Evolutionary conservation across 2,329 filamentous ascomycete species (phyloP).

Genomic region (Penicillium olsonii): DNA sequence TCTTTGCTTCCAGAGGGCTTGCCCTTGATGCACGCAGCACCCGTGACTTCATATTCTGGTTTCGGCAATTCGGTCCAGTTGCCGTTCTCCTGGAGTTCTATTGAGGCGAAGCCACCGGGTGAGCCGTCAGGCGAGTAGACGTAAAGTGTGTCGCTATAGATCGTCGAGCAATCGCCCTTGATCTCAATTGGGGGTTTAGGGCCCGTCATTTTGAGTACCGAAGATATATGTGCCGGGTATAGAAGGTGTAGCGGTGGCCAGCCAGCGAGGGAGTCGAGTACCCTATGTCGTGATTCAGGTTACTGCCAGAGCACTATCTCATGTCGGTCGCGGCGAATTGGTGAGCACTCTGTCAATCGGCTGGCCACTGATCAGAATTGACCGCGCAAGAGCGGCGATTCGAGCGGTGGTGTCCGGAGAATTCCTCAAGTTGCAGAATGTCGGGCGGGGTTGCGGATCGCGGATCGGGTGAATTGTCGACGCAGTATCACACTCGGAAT

Average conservation of each 20-base stretch:
- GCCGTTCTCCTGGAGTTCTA: slow-evolving; percentile 68
- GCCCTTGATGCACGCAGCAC: slow-evolving; percentile 74
- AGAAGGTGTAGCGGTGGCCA: slow-evolving; percentile 34
- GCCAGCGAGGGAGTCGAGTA: slow-evolving; percentile 23
- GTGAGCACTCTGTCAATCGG: slow-evolving; percentile 2
- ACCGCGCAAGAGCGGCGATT: not conserved
- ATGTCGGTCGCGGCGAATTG: slow-evolving; percentile 19
- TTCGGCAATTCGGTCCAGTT: slow-evolving; percentile 66
- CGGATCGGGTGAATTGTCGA: slow-evolving; percentile 5
- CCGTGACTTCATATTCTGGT: slow-evolving; percentile 69
- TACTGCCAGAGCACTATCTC: slow-evolving; percentile 42
- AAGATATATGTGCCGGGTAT: slow-evolving; percentile 19
- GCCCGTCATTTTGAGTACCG: slow-evolving; percentile 61
- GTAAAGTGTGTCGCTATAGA: slow-evolving; percentile 81
- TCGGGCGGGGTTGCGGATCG: not conserved
- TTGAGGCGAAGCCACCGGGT: slow-evolving; percentile 70
- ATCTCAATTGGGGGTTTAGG: slow-evolving; percentile 71
- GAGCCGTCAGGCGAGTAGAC: slow-evolving; percentile 74
- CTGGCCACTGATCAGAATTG: not conserved
- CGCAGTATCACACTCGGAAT: not conserved
- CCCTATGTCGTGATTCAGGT: slow-evolving; percentile 22
- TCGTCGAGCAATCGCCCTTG: slow-evolving; percentile 76
- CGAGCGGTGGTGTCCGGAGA: not conserved
- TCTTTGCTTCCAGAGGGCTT: slow-evolving; percentile 59
- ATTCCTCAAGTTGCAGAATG: not conserved